Evolutionary conservation across 306 rosid species (phyloP).

Genomic region (Dryas drummondii): DNA sequence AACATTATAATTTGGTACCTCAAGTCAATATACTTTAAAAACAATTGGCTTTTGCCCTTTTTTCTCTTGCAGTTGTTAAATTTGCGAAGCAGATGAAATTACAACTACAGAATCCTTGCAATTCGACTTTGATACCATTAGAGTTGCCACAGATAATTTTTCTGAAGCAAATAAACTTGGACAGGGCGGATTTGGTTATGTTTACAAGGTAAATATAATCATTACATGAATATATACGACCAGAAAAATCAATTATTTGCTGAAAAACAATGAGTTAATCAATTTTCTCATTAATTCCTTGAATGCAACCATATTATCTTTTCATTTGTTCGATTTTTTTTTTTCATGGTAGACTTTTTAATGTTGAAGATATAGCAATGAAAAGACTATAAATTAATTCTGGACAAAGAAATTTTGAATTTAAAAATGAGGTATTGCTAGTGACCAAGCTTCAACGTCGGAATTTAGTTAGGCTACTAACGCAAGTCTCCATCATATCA

Average conservation of each 20-base stretch:
- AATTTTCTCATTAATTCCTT: no score
- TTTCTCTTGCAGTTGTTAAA: no score
- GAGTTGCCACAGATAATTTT: conserved; percentile 38
- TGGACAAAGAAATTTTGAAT: conserved; percentile 18
- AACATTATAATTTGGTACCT: no score
- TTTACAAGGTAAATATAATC: conserved; percentile 41
- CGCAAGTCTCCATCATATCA: no score
- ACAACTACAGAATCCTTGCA: background rate
- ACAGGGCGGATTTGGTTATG: conserved; percentile 49
- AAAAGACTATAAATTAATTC: conserved; percentile 17
- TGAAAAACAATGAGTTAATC: no score
- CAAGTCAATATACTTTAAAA: no score
- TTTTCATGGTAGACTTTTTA: no score
- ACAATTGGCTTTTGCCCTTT: no score
- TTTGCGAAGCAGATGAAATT: background rate
- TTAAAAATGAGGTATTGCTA: conserved; percentile 22
- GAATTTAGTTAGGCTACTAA: conserved; percentile 19
- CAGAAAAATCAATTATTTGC: no score
- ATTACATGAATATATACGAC: background rate
- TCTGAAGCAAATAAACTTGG: conserved; percentile 42
- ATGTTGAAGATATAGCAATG: conserved; percentile 13
- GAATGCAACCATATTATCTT: no score
- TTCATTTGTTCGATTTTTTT: no score
- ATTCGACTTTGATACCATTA: conserved; percentile 26
- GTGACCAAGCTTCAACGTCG: conserved; percentile 26